Evolutionary conservation across 2,329 filamentous ascomycete species (phyloP), one percentile per base, ranked within the genome.

Genomic region (Achaetomium macrosporum): DNA sequence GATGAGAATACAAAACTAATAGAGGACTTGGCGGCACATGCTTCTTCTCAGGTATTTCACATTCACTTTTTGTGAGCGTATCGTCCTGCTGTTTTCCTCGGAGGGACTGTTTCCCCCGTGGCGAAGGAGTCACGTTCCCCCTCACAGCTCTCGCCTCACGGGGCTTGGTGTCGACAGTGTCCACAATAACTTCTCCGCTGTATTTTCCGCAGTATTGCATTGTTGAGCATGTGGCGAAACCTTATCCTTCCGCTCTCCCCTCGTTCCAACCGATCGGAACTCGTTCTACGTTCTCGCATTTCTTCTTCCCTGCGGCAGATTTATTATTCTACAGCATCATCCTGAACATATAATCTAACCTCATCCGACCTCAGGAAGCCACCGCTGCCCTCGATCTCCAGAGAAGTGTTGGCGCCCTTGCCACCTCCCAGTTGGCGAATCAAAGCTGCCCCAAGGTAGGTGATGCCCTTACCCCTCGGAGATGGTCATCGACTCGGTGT

Each of bases 391-490:
- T 53, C 2, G 55, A 61, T n/a, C 50, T 66, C 35, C 76, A 76
- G 63, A 77, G 75, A 59, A 65, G 68, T n/a, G 66, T 76, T 30
- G 67, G 71, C 36, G 71, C 73, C 37, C 69, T 83, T 57, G 66
- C 74, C 29, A 74, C 79, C 5, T 78, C 76, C 45, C 82, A 79
- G 62, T 65, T 82, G 59, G 73, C 71, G 51, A 83, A 82, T 54
- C 78, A 82, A 65, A 71, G 70, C 61, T 70, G 65, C 57, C 68
- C 73, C 61, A 82, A 82, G 76, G 80, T 82, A 58, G 56, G 65
- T 55, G 40, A 42, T 15, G 20, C 29, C 36, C 9, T 35, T 41
- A 2, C n/a, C 35, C 33, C 25, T 5, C 33, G 31, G n/a, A 37
- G 13, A 12, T 20, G 30, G 42, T 40, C 17, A 43, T 50, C 19